Evolutionary conservation across 148 eudicot genomes (phyloP), one percentile per base, ranked within the genome.

Genomic region (Bassia scoparia): DNA sequence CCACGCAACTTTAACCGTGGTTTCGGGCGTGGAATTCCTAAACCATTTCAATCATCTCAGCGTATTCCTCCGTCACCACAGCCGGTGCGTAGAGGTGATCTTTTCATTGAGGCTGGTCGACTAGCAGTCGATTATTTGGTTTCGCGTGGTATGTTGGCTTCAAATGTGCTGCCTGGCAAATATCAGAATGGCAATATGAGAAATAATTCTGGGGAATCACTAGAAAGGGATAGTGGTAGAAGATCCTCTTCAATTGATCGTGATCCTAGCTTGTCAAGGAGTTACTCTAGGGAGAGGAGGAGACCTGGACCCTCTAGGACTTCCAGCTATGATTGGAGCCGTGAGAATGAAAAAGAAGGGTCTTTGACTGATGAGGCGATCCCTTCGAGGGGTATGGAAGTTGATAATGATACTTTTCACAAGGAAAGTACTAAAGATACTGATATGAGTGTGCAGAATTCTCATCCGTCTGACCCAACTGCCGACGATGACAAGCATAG

Each of bases 21-120:
- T 65, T 71, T 55, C 71, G 79, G 79, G 55, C 89, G 92, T 68
- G 80, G 80, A 62, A 77, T 72, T 63, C 80, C 80, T 26, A 88
- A 71, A 77, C 81, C 80, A 34, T 75, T 21, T 65, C 78, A 55
- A 56, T 29, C 70, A 27, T 80, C 81, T 69, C 87, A 81, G 65
- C 81, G 70, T n/a, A n/a, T n/a, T 41, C 70, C 69, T 43, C 67
- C 74, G 59, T 76, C 83, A 7, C 71, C 85, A 7, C 81, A 74
- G 69, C 79, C 81, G 14, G 63, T 81, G 6, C 86, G 84, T 35
- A 82, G 74, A 70, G 70, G 86, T 21, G 92, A 92, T 72, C 74
- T 92, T 69, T 92, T 96, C 63, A 54, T 88, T 50, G 97, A 92
- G 82, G 99, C 99, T n/a, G 99, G 99, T 73, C 84, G 81, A 29